These are phyloP conservation scores for Skeletonema potamos DNA, from an alignment of 108 stramenopile genomes.

Conservation along the genomic window DNA sequence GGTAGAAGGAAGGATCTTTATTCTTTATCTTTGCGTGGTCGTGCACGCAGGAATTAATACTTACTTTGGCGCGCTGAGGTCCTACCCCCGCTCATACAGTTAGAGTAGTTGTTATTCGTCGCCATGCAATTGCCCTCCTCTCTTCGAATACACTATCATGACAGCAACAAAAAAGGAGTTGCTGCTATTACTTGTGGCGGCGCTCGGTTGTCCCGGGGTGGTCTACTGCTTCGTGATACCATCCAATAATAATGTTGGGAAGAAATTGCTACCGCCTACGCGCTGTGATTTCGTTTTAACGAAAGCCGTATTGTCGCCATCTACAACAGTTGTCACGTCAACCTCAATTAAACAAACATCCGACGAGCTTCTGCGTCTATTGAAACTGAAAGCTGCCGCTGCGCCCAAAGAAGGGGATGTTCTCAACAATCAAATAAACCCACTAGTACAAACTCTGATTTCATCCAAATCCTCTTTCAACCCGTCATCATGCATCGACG, in stretches of 20 bases:
- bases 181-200: background rate
- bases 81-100: no score
- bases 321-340: background rate
- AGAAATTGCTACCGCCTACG: background rate
- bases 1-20: no score
- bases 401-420: background rate
- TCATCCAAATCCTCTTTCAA: constrained; percentile 27
- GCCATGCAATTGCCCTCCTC: no score
- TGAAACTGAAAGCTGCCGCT: background rate
- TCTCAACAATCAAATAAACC: constrained; percentile 15
- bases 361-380: background rate
- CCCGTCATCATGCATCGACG: constrained; percentile 17
- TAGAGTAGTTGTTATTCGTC: no score
- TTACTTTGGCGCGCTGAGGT: no score
- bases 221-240: background rate
- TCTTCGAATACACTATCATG: no score
- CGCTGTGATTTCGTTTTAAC: background rate
- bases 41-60: no score
- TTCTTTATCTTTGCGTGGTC: no score
- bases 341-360: background rate
- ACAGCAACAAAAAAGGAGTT: background rate
- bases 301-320: background rate
- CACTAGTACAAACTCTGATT: constrained; percentile 30
- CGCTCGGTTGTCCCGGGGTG: background rate
- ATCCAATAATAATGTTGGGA: background rate